These are phyloP conservation scores for Cyberlindnera mrakii DNA, from an alignment of 805 yeast genomes.

Conservation along the genomic window DNA sequence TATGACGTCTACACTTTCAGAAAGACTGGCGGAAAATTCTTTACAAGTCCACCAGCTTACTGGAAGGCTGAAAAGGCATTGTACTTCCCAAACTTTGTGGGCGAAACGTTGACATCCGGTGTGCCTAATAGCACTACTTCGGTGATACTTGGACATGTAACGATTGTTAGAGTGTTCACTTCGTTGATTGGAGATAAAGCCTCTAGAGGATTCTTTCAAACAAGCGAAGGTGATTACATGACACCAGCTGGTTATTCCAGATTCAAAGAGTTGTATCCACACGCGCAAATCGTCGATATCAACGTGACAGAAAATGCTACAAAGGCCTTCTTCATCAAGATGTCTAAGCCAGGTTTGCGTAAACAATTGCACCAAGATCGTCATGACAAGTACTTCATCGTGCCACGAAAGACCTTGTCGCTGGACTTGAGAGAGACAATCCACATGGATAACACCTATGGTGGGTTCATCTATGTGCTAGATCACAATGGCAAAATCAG, in stretches of 20 bases:
- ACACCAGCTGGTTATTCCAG: slow-evolving; percentile 33
- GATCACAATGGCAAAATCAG: slow-evolving; percentile 72
- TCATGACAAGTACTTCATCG: slow-evolving; percentile 54
- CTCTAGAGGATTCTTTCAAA: slow-evolving; percentile 52
- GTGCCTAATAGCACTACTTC: slow-evolving; percentile 26
- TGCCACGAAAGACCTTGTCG: slow-evolving; percentile 54
- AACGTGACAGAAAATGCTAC: slow-evolving; percentile 68
- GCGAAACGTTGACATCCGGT: slow-evolving; percentile 40
- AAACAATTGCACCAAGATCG: slow-evolving; percentile 41
- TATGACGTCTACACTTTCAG: slow-evolving; percentile 57
- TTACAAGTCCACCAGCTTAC: slow-evolving; percentile 72
- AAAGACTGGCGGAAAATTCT: slow-evolving; percentile 80
- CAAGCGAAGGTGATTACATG: slow-evolving; percentile 36
- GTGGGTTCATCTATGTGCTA: slow-evolving; percentile 78
- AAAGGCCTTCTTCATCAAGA: slow-evolving; percentile 58
- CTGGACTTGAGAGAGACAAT: slow-evolving; percentile 52
- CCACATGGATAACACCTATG: slow-evolving; percentile 64
- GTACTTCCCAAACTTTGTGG: slow-evolving; percentile 78
- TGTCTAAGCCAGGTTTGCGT: slow-evolving; percentile 41
- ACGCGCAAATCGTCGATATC: slow-evolving; percentile 69
- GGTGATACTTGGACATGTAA: slow-evolving; percentile 43
- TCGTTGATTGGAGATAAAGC: slow-evolving; percentile 68
- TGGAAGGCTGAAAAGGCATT: slow-evolving; percentile 67
- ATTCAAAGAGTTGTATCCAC: slow-evolving; percentile 38
- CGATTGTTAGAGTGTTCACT: slow-evolving; percentile 60